These are phyloP conservation scores for Plasmopara halstedii DNA, from an alignment of 352 stramenopile species.

Conservation along the genomic window DNA sequence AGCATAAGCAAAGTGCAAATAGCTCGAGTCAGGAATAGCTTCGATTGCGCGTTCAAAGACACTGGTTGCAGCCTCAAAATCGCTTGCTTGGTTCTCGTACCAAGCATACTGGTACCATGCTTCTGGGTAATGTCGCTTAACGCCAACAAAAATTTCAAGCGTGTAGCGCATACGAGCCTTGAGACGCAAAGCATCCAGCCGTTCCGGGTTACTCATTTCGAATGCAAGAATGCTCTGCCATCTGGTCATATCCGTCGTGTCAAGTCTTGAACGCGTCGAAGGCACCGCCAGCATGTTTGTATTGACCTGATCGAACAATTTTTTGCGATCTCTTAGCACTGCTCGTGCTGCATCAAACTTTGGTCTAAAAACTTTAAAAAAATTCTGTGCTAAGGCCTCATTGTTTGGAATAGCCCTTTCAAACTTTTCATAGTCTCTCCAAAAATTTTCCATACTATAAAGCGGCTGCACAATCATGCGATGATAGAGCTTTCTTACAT, in stretches of 20 bases:
- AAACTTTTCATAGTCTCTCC: constrained; percentile 86
- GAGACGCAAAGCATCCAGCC: constrained; percentile 65
- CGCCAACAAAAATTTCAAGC: constrained; percentile 74
- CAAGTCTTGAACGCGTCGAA: constrained; percentile 19
- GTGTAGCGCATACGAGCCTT: constrained; percentile 79
- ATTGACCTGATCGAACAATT: constrained; percentile 71
- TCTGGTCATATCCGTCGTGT: constrained; percentile 48
- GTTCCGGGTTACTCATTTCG: constrained; percentile 72
- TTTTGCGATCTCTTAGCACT: constrained; percentile 79
- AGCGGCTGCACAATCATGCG: constrained; percentile 71
- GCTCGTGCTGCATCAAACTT: constrained; percentile 78
- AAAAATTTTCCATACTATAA: constrained; percentile 73
- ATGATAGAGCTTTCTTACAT: constrained; percentile 80
- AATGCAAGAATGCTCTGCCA: constrained; percentile 80
- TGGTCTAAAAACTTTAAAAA: constrained; percentile 82
- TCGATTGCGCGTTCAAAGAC: constrained; percentile 72
- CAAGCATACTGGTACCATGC: constrained; percentile 81
- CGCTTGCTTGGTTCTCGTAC: constrained; percentile 73
- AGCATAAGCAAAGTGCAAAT: constrained; percentile 69
- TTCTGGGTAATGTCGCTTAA: constrained; percentile 71
- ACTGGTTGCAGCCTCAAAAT: constrained; percentile 50
- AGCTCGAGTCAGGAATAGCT: constrained; percentile 74
- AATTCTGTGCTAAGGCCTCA: constrained; percentile 76
- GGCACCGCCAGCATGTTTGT: constrained; percentile 61
- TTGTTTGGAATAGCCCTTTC: constrained; percentile 85